Evolutionary conservation across 202 grass and related monocot genomes (phyloP).

Genomic region (Hordeum pubiflorum): DNA sequence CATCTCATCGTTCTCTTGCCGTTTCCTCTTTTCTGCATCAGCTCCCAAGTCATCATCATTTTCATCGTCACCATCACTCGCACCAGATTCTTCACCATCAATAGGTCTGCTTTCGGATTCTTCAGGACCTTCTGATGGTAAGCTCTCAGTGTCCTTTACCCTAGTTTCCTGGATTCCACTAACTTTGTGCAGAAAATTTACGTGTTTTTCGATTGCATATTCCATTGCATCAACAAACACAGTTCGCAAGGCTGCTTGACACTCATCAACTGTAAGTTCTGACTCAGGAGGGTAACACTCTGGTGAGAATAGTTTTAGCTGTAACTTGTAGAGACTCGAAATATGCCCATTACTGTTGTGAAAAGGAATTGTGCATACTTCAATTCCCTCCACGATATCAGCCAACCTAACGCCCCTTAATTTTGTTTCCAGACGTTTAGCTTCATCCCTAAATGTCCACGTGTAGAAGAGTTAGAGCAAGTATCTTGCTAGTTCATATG

Average conservation of each 20-base stretch:
- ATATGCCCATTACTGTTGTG: conserved; percentile 52
- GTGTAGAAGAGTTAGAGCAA: conserved; percentile 1
- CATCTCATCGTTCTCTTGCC: conserved; percentile 61
- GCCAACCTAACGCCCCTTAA: conserved; percentile 57
- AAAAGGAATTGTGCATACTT: conserved; percentile 76
- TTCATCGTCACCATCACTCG: conserved; percentile 44
- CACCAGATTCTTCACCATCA: conserved; percentile 32
- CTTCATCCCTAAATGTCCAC: conserved; percentile 35
- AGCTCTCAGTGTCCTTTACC: conserved; percentile 31
- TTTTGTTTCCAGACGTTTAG: conserved; percentile 37
- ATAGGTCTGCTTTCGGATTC: conserved; percentile 36
- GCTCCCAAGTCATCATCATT: conserved; percentile 58
- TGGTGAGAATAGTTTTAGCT: conserved; percentile 65
- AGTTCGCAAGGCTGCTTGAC: conserved; percentile 37
- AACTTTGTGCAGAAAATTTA: conserved; percentile 66
- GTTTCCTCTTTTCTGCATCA: conserved; percentile 61
- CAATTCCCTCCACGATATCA: conserved; percentile 66
- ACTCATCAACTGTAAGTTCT: conserved; percentile 50
- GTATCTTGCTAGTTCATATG: background rate
- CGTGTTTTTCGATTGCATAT: conserved; percentile 65
- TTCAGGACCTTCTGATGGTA: conserved; percentile 26
- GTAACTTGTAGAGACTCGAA: conserved; percentile 67
- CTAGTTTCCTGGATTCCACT: conserved; percentile 50
- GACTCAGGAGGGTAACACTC: conserved; percentile 39
- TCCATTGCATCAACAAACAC: conserved; percentile 79